These are phyloP conservation scores for Pharus latifolius DNA, from an alignment of 176 grass and related monocot species.

Conservation along the genomic window DNA sequence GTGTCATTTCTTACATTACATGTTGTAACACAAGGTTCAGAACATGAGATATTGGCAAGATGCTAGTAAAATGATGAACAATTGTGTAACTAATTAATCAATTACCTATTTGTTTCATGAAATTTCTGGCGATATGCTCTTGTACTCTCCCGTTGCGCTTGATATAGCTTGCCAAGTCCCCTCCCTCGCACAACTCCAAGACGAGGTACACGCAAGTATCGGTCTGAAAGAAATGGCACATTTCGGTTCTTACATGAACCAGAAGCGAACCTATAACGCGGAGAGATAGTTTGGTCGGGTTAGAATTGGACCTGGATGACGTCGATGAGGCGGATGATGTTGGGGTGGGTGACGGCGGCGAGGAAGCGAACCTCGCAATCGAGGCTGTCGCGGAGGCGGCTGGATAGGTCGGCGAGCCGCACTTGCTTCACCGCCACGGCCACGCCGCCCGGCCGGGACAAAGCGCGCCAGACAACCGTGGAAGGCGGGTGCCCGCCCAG, in stretches of 20 bases:
- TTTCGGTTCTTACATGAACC: neutral
- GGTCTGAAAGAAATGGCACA: neutral
- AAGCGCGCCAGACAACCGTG: constrained; percentile 27
- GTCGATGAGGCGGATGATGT: constrained; percentile 54
- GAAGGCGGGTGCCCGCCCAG: constrained; percentile 11
- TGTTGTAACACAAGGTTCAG: neutral
- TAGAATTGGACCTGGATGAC: constrained; percentile 21
- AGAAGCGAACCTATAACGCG: rapidly evolving
- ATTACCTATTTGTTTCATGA: constrained; percentile 44
- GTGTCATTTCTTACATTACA: neutral
- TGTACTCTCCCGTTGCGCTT: constrained; percentile 12
- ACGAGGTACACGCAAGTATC: constrained; percentile 34
- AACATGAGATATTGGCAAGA: neutral
- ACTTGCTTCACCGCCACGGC: constrained; percentile 58
- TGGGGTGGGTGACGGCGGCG: constrained; percentile 42
- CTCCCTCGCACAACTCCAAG: constrained; percentile 39
- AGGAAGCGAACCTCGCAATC: constrained; percentile 55
- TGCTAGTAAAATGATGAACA: neutral
- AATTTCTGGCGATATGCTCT: constrained; percentile 35
- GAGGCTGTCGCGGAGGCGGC: constrained; percentile 39
- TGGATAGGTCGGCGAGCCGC: constrained; percentile 27
- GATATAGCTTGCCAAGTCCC: constrained; percentile 35
- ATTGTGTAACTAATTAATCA: neutral
- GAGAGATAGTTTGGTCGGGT: neutral
- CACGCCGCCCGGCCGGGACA: neutral